These are phyloP conservation scores for Podospora conica DNA, from an alignment of 495 filamentous ascomycete species.

Conservation along the genomic window DNA sequence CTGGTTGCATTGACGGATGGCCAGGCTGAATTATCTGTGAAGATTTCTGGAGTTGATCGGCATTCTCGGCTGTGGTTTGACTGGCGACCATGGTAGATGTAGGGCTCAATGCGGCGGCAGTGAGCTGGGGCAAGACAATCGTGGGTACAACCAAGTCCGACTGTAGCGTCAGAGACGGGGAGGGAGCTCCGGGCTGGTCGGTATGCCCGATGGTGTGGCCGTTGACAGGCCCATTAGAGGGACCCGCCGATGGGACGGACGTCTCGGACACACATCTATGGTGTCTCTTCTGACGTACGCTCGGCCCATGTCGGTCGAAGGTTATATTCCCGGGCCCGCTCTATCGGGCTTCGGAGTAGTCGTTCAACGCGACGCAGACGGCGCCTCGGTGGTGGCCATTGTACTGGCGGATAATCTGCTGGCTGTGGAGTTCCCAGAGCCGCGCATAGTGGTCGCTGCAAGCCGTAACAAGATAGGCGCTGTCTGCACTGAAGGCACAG, in stretches of 20 bases:
- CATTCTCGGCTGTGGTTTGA: not conserved
- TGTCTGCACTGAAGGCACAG: slow-evolving; percentile 95
- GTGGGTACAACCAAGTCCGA: not conserved
- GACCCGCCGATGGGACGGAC: not conserved
- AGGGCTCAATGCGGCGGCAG: not conserved
- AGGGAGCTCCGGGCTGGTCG: not conserved
- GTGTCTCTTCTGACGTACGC: not conserved
- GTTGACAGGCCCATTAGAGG: not conserved
- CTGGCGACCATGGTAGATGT: not conserved
- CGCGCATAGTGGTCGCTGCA: slow-evolving; percentile 95
- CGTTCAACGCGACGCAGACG: slow-evolving; percentile 94
- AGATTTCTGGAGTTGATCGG: too few relatives aligned
- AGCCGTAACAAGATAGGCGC: slow-evolving; percentile 94
- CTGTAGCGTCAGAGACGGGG: not conserved
- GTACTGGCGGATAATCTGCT: slow-evolving; percentile 92
- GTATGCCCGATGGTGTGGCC: not conserved
- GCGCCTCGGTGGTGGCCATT: slow-evolving; percentile 95
- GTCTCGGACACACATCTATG: not conserved
- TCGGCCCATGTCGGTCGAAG: not conserved
- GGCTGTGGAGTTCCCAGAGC: slow-evolving; percentile 83
- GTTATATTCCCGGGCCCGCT: slow-evolving; percentile 9
- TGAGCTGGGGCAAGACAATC: not conserved
- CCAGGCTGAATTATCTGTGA: not conserved
- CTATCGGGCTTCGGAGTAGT: slow-evolving; percentile 76
- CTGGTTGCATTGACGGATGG: not conserved